Base-by-base conservation (phyloP, 345 rosid genomes). In the Populus deltoides region DNA sequence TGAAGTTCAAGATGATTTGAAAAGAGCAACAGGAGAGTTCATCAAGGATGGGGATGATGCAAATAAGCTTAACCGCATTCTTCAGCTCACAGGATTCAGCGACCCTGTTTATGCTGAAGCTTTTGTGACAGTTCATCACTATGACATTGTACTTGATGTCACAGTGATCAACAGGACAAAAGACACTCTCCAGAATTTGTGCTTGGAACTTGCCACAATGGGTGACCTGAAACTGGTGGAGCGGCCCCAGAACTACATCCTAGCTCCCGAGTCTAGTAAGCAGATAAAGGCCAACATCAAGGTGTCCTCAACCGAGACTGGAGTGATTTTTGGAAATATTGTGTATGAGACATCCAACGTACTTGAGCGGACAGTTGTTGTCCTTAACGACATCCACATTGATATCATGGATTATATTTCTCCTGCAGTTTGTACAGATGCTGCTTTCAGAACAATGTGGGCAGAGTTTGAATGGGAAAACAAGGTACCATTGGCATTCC, bases 51-150 rank as follows among this genome's bases (percentile, higher is more conserved):
- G 89, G 47, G 93, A 96, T 78, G 98, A 93, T 81, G 93, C 97
- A 69, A 96, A 96, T 83, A 93, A 92, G 83, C 97, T 96, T 68
- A 96, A 93, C 84, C 97, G 98, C 82, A 90, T 96, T 85, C 94
- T 93, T 83, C 99, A 96, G 76, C 97, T 96, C 77, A 96, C 99
- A 41, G 99, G 99, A 79, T 96, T 96, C 81, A 96, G 99, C 73
- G 99, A 96, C 81, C 99, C 99, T 53, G 99, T 96, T 45, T 96
- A 96, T 86, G 99, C 99, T 76, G 99, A 95, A 85, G 99, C 99
- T 61, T 93, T 91, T 78, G 99, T 95, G 57, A 93, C 98, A 2
- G 99, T 95, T 66, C 96, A 93, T 84, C 99, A 92, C 81, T 95
- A 95, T 80, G 99, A 95, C 77, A 95, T 95, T 75, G 96, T 94